A percentile compares a stretch with the other conserved stretches of the same genome.
Evolutionary conservation across 1,284 basidiomycete species (phyloP).

Genomic region (Sanghuangporus weigelae): DNA sequence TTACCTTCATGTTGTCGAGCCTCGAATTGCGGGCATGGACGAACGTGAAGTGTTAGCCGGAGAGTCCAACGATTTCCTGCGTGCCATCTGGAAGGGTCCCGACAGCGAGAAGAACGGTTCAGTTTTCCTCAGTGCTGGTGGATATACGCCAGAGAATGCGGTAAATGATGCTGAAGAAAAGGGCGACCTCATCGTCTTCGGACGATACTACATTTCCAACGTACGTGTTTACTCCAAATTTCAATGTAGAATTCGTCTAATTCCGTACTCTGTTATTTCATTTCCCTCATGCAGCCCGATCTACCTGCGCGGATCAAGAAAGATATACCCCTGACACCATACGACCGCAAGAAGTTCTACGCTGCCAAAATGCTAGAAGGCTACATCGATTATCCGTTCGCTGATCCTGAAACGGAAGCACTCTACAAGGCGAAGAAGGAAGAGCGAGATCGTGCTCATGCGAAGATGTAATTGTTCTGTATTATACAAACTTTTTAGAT

Average conservation of each 20-base stretch:
- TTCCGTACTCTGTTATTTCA: neutral
- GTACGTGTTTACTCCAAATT: constrained; percentile 24
- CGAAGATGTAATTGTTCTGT: neutral
- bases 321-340: constrained; percentile 13
- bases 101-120: neutral
- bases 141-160: constrained; percentile 27
- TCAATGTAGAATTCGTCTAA: neutral
- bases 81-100: constrained; percentile 28
- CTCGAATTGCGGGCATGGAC: constrained; percentile 10
- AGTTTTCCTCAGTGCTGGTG: constrained; percentile 30
- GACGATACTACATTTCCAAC: constrained; percentile 43
- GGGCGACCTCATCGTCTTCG: constrained; percentile 38
- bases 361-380: too few relatives aligned
- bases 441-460: neutral
- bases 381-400: constrained; percentile 17
- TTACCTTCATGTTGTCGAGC: constrained; percentile 55
- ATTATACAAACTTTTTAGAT: too few relatives aligned
- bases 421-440: neutral
- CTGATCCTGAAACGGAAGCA: constrained; percentile 6
- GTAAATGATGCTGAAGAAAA: constrained; percentile 26
- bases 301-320: constrained; percentile 15
- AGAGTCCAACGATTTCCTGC: constrained; percentile 31
- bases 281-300: constrained; percentile 12
- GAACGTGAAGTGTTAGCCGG: constrained; percentile 3
- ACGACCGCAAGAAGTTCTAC: constrained; percentile 18